These are phyloP conservation scores for Tylopilus vinaceipallidus DNA, from an alignment of 768 basidiomycete species.

Conservation along the genomic window DNA sequence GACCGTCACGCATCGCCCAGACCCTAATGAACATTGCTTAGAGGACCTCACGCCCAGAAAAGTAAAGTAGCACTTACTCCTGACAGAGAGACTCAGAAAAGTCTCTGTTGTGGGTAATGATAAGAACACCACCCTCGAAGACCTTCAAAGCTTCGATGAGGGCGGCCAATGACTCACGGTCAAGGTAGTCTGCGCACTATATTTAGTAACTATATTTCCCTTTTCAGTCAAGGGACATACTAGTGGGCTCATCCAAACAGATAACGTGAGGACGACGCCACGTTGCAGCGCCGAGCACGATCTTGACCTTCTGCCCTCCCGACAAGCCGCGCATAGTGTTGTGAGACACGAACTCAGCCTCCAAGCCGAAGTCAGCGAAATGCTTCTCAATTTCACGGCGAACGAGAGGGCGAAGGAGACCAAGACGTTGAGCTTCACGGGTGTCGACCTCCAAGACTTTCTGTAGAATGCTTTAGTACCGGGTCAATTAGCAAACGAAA, in stretches of 20 bases:
- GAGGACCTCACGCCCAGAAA: not conserved
- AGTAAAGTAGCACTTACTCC: slow-evolving; percentile 45
- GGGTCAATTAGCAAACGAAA: not conserved
- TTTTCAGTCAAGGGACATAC: slow-evolving; percentile 38
- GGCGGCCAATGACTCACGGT: slow-evolving; percentile 98
- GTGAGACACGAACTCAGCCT: slow-evolving; percentile 98
- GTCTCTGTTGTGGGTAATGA: slow-evolving; percentile 98
- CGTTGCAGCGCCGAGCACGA: slow-evolving; percentile 95
- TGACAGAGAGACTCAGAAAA: slow-evolving; percentile 98
- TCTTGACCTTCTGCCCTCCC: slow-evolving; percentile 99
- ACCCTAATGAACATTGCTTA: slow-evolving; percentile 44
- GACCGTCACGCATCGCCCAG: slow-evolving; percentile 99
- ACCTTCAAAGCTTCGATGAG: slow-evolving; percentile 97
- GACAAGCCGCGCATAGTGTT: slow-evolving; percentile 99
- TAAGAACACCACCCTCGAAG: slow-evolving; percentile 97
- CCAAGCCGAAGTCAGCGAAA: slow-evolving; percentile 98
- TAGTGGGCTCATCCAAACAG: slow-evolving; percentile 96
- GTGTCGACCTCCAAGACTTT: slow-evolving; percentile 98
- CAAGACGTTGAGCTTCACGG: slow-evolving; percentile 94
- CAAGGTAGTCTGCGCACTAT: slow-evolving; percentile 78
- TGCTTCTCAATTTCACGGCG: slow-evolving; percentile 99
- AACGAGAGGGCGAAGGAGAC: slow-evolving; percentile 93
- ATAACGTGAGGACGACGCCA: slow-evolving; percentile 99
- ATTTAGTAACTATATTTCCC: not conserved
- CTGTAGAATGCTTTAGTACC: slow-evolving; percentile 35